Evolutionary conservation across 1,284 basidiomycete genomes (phyloP), one percentile per base, ranked within the genome.

Genomic region (Bondarzewia mesenterica): DNA sequence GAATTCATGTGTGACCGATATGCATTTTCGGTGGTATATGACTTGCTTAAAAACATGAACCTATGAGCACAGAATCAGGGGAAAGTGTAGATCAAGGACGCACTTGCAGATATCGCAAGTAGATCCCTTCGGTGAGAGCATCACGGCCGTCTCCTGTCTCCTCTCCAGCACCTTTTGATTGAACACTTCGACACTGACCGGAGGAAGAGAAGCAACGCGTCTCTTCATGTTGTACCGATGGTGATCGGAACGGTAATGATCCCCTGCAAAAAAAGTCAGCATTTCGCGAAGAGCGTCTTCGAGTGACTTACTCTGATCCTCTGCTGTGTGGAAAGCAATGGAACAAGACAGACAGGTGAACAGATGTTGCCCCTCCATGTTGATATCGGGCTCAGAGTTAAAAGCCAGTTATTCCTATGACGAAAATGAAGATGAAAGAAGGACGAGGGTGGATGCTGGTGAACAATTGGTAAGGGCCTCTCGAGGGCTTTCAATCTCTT

Each of bases 171-270:
- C 87, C 63, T 98, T 99, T 60, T 92, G 81, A 60, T 93, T 88
- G 72, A 98, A 99, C 1, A 86, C 62, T 6, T 75, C 67, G 0
- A 77, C 78, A 51, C 82, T 84, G 59, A 99, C 83, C 3, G 96
- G 94, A 4, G 92, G 87, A 2, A 99, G 76, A 14, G 80, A 83
- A 6, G 96, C 94, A 16, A 98, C 91, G 35, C 93, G 83, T 54
- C 96, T 86, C 71, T 97, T 97, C 85, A 97, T 93, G 66, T 99
- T 99, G 71, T 99, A 99, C 46, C 94, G 77, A 69, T 99, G 96
- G 65, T 91, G 85, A 67, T 99, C 96, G 32, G 92, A 92, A 56
- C 83, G 82, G 66, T 96, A 98, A 65, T 99, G 96, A 0, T 74
- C 71, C 53, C 96, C 85, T 88, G 57, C 7, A 54, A 12, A 41